These are phyloP conservation scores for Fragilariopsis cylindrus DNA, from an alignment of 108 stramenopile species.

Conservation along the genomic window DNA sequence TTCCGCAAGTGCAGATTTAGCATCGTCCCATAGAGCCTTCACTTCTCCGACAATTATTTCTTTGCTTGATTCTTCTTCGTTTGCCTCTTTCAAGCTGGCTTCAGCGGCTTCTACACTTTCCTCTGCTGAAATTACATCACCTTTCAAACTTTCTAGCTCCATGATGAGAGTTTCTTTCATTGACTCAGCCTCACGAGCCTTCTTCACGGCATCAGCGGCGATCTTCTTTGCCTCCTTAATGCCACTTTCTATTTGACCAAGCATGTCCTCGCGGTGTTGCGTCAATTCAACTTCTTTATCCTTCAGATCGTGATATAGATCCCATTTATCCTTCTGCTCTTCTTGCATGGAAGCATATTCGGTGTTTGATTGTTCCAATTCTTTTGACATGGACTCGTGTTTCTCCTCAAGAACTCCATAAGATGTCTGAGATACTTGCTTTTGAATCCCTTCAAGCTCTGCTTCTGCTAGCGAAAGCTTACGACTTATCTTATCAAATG, in stretches of 20 bases:
- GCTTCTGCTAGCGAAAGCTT: slow-evolving; percentile 76
- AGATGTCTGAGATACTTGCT: slow-evolving; percentile 87
- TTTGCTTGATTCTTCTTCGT: slow-evolving; percentile 52
- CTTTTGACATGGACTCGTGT: slow-evolving; percentile 65
- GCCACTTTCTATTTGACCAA: slow-evolving; percentile 65
- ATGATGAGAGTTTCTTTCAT: slow-evolving; percentile 72
- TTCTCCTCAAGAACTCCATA: slow-evolving; percentile 81
- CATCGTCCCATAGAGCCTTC: slow-evolving; percentile 76
- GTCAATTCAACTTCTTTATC: slow-evolving; percentile 83
- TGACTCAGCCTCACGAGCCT: slow-evolving; percentile 71
- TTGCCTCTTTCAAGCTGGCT: slow-evolving; percentile 62
- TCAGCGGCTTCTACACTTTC: slow-evolving; percentile 64
- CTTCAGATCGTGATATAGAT: slow-evolving; percentile 78
- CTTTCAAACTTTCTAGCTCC: slow-evolving; percentile 77
- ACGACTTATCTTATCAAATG: slow-evolving; percentile 63
- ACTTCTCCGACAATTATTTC: slow-evolving; percentile 82
- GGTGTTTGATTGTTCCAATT: slow-evolving; percentile 58
- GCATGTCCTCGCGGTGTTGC: slow-evolving; percentile 68
- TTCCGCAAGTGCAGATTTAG: slow-evolving; percentile 61
- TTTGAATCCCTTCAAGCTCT: slow-evolving; percentile 73
- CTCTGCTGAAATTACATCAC: slow-evolving; percentile 63
- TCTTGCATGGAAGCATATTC: slow-evolving; percentile 72
- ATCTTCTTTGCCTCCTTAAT: slow-evolving; percentile 75
- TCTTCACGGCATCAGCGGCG: slow-evolving; percentile 51
- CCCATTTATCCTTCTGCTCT: slow-evolving; percentile 75